These are phyloP conservation scores for Spergularia bocconei DNA, from an alignment of 148 eudicot genomes.

Conservation along the genomic window DNA sequence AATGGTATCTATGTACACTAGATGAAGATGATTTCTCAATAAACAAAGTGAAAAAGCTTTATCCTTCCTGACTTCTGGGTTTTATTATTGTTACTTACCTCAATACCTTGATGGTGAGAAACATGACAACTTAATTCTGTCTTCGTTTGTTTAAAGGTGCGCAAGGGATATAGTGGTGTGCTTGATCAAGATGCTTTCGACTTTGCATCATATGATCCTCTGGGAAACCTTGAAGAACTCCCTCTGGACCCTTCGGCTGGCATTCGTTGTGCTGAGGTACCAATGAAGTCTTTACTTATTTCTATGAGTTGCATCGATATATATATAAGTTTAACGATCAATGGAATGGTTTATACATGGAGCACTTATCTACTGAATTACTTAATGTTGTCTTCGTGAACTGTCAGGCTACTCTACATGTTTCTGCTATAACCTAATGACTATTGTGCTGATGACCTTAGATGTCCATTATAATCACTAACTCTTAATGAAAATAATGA, in stretches of 20 bases:
- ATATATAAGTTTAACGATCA: too few species aligned
- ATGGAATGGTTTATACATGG: too few species aligned
- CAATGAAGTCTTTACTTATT: neutral
- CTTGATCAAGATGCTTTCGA: constrained; percentile 7
- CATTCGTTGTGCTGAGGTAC: constrained; percentile 25
- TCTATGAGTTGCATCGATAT: neutral
- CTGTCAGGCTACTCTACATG: neutral
- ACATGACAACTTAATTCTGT: neutral
- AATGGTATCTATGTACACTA: too few species aligned
- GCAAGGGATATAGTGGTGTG: constrained; percentile 6
- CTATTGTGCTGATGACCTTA: too few species aligned
- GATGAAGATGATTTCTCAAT: too few species aligned
- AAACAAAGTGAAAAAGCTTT: too few species aligned
- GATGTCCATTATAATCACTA: too few species aligned
- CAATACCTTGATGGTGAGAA: neutral
- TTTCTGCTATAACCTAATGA: neutral
- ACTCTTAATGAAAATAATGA: too few species aligned
- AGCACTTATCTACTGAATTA: neutral
- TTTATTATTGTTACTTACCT: too few species aligned
- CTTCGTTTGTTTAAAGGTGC: neutral
- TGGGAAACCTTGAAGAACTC: neutral
- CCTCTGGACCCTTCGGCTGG: constrained; percentile 1
- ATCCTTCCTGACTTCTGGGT: too few species aligned
- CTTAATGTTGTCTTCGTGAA: neutral
- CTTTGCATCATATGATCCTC: constrained; percentile 22